Base-by-base conservation (phyloP, 2,329 filamentous ascomycete genomes). In the Lachnellula cervina region DNA sequence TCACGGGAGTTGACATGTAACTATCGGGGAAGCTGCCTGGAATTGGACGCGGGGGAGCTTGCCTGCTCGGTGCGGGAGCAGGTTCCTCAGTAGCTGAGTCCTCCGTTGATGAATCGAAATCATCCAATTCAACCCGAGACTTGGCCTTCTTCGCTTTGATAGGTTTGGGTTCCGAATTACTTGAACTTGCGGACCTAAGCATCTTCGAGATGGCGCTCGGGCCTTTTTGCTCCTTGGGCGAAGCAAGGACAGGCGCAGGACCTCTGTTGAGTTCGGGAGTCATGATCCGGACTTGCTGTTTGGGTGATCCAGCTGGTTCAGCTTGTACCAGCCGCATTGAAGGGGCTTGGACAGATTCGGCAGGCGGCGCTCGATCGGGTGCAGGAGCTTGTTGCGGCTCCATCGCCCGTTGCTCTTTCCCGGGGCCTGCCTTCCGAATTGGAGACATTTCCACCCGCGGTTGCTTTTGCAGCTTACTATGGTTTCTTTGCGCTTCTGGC, bases 391-490 rank as follows among this genome's bases (percentile, higher is more conserved):
- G 62, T 44, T 65, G 60, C 34, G 60, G 56, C 34, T 69, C 68
- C 19, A 50, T 17, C 38, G 55, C 13, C 43, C 60, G 66, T n/a
- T 56, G 4, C 19, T 68, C 64, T 57, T 55, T 62, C 25, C 44
- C 40, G 50, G 58, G 52, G 7, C 49, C 51, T 52, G 59, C 52
- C 40, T 68, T 67, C 32, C 57, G 56, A 51, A 46, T 62, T 32
- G 65, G 64, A 25, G 68, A 68, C 4, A 54, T 58, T 35, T 69
- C 67, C 13, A 51, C 46, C 14, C 59, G 59, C 34, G 64, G 80
- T 54, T 80, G 79, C 70, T 91, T 91, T 66, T 90, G 87, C 51
- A 90, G 74, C 70, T 90, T 91, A 73, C 81, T 83, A 3, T 81
- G 71, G 54, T 81, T 77, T 57, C 83, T 77, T 61, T 86, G 82